phyloP scores from a whole-genome alignment of 2,329 filamentous ascomycete species.

The Triangularia verruculosa region DNA sequence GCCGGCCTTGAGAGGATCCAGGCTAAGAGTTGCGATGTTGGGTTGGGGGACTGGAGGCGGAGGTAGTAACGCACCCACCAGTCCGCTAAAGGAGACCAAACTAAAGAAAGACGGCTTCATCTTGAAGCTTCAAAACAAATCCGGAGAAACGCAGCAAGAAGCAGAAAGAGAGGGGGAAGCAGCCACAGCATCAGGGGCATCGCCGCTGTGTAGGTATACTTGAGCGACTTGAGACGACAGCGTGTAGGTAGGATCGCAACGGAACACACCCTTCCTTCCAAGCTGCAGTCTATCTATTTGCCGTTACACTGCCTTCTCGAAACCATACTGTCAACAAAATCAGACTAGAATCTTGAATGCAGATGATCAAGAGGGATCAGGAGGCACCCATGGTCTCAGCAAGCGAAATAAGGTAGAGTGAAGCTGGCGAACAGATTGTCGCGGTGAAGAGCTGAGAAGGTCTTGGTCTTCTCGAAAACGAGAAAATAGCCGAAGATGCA shows the following conservation, averaged over 20 bases:
- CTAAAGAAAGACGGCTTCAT: background rate
- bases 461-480: background rate
- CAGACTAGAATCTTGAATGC: background rate
- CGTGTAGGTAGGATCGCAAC: background rate
- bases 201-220: background rate
- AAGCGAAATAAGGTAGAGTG: background rate
- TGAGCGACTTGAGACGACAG: background rate
- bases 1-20: background rate
- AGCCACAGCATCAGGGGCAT: background rate
- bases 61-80: background rate
- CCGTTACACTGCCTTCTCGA: background rate
- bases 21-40: background rate
- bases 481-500: background rate
- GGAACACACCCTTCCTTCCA: background rate
- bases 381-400: background rate
- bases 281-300: background rate
- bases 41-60: background rate
- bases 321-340: background rate
- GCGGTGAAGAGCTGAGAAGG: background rate
- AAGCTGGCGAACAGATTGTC: background rate
- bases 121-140: background rate
- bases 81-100: background rate
- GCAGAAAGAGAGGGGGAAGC: background rate
- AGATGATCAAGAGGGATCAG: background rate
- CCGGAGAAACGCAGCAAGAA: background rate